Conservation (phyloP, 2,329 filamentous ascomycete species). For the Westerdykella ornata region DNA sequence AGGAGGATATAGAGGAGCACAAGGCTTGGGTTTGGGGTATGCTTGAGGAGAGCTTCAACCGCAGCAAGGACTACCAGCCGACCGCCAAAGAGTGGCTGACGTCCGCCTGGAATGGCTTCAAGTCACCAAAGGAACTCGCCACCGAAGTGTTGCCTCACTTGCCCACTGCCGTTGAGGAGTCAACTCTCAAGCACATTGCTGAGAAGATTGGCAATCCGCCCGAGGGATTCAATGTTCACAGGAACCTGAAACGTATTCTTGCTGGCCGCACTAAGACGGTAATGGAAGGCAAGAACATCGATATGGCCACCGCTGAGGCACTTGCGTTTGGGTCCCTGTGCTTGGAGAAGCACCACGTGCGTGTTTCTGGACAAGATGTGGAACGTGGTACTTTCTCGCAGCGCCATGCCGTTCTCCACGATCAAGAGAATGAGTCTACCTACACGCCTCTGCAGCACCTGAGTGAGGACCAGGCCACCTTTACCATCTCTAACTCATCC, state of each 20-base stretch:
- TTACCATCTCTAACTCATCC: conserved; percentile 96
- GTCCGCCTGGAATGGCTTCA: conserved; percentile 98
- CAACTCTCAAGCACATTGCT: conserved; percentile 74
- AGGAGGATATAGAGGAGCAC: conserved; percentile 97
- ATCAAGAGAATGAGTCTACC: conserved; percentile 88
- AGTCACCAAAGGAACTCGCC: conserved; percentile 94
- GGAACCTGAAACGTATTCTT: conserved; percentile 95
- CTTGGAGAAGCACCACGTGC: conserved; percentile 90
- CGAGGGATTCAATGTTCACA: conserved; percentile 82
- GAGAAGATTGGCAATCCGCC: conserved; percentile 70
- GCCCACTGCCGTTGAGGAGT: conserved; percentile 69
- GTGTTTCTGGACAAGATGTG: conserved; percentile 96
- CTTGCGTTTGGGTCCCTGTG: conserved; percentile 89
- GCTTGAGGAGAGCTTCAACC: conserved; percentile 94
- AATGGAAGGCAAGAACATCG: conserved; percentile 84
- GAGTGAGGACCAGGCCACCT: conserved; percentile 85
- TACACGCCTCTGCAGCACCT: conserved; percentile 90
- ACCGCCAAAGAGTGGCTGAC: conserved; percentile 98
- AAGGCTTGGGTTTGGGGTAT: conserved; percentile 99
- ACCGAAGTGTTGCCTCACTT: conserved; percentile 90
- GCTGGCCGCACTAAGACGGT: conserved; percentile 85
- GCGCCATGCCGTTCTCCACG: conserved; percentile 92
- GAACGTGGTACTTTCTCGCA: conserved; percentile 99
- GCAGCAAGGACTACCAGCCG: conserved; percentile 95
- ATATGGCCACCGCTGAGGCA: conserved; percentile 96